These are phyloP conservation scores for Citrullus amarus DNA, from an alignment of 306 rosid genomes.

Conservation along the genomic window DNA sequence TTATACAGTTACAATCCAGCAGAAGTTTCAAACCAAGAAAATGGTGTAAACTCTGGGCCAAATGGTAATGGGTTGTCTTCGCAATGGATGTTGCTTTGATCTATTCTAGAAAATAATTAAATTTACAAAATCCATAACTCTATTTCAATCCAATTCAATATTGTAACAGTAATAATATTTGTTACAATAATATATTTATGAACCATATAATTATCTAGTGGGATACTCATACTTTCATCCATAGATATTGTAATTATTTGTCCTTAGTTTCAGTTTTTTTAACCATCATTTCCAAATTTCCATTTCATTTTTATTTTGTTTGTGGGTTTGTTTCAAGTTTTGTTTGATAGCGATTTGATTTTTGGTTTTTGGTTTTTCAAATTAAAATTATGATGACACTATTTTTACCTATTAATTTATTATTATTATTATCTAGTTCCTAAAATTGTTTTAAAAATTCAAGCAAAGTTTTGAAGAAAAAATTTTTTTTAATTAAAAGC, in stretches of 20 bases:
- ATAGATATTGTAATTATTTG: too few relatives aligned
- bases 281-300: not conserved
- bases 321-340: too few relatives aligned
- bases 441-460: too few relatives aligned
- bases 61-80: not conserved
- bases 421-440: too few relatives aligned
- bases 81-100: slow-evolving; percentile 5
- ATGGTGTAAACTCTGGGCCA: not conserved
- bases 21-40: not conserved
- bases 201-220: not conserved
- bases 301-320: not conserved
- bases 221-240: not conserved
- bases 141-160: not conserved
- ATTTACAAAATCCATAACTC: not conserved
- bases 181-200: not conserved
- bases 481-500: too few relatives aligned
- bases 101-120: not conserved
- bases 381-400: too few relatives aligned
- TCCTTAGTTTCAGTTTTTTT: too few relatives aligned
- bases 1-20: not conserved
- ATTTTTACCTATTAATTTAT: too few relatives aligned
- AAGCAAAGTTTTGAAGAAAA: too few relatives aligned
- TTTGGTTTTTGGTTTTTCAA: too few relatives aligned
- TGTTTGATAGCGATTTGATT: too few relatives aligned
- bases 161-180: not conserved